These are phyloP conservation scores for Pleurotus eryngii DNA, from an alignment of 768 basidiomycete species.

Conservation along the genomic window DNA sequence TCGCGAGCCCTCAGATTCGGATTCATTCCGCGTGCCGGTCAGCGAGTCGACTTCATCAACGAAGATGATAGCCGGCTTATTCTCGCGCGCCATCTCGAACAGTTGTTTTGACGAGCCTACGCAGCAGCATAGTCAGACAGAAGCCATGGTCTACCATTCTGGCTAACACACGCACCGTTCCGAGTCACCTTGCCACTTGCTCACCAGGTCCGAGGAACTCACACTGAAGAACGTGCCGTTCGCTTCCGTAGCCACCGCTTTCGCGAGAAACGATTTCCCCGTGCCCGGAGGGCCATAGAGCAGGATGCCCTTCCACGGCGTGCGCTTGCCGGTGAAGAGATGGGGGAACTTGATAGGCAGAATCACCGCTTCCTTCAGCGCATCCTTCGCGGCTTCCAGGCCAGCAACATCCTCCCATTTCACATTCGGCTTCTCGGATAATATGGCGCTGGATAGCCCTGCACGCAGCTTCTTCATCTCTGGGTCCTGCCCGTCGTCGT, in stretches of 20 bases:
- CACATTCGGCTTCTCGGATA: conserved; percentile 92
- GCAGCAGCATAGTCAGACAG: background rate
- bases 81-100: conserved; percentile 93
- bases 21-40: conserved; percentile 90
- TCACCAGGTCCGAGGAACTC: conserved; percentile 91
- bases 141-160: background rate
- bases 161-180: conserved; percentile 62
- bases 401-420: conserved; percentile 99
- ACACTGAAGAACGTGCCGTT: conserved; percentile 99
- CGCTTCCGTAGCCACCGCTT: conserved; percentile 98
- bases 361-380: conserved; percentile 97
- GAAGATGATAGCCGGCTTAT: conserved; percentile 97
- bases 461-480: conserved; percentile 97
- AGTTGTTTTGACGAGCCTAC: conserved; percentile 92
- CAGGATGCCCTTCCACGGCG: conserved; percentile 94
- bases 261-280: conserved; percentile 94
- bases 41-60: conserved; percentile 98
- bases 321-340: conserved; percentile 96
- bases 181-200: conserved; percentile 99
- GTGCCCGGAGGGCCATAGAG: conserved; percentile 98
- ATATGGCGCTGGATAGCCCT: conserved; percentile 81
- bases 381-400: conserved; percentile 90
- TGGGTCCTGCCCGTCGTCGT: conserved; percentile 79
- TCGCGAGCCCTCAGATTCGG: conserved; percentile 96
- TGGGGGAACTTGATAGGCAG: conserved; percentile 99